Conservation (phyloP, 495 filamentous ascomycete species). For the Aspergillus wentii region DNA sequence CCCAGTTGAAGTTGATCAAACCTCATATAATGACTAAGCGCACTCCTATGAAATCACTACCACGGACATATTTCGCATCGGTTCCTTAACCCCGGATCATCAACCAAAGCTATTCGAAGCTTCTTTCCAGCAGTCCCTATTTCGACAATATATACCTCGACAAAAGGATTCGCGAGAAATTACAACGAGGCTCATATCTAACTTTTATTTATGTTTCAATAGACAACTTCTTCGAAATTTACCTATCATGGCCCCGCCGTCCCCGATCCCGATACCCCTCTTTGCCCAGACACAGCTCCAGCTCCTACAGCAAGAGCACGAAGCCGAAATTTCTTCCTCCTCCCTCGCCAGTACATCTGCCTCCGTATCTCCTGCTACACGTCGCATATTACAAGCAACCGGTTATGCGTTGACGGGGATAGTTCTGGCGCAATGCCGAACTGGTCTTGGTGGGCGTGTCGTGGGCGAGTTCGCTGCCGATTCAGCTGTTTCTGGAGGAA, state of each 20-base stretch:
- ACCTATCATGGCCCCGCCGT: too few relatives aligned
- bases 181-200: too few relatives aligned
- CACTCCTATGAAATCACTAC: not conserved
- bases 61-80: not conserved
- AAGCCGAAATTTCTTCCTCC: constrained; percentile 54
- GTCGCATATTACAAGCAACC: constrained; percentile 71
- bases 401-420: constrained; percentile 86
- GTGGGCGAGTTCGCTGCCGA: constrained; percentile 79
- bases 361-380: constrained; percentile 66
- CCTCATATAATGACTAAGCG: too few relatives aligned
- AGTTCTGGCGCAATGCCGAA: constrained; percentile 70
- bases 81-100: not conserved
- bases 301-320: constrained; percentile 73
- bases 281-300: constrained; percentile 77
- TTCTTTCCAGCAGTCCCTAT: too few relatives aligned
- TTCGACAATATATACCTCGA: too few relatives aligned
- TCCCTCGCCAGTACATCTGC: constrained; percentile 60
- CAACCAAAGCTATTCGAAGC: constrained; percentile 1
- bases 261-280: constrained; percentile 59
- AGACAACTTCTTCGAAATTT: too few relatives aligned
- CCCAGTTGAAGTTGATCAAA: too few relatives aligned
- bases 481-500: constrained; percentile 48
- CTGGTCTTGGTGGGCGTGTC: constrained; percentile 82
- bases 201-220: too few relatives aligned
- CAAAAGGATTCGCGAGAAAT: too few relatives aligned